These are phyloP conservation scores for Fusarium staphyleae DNA, from an alignment of 2,329 filamentous ascomycete species.

Conservation along the genomic window DNA sequence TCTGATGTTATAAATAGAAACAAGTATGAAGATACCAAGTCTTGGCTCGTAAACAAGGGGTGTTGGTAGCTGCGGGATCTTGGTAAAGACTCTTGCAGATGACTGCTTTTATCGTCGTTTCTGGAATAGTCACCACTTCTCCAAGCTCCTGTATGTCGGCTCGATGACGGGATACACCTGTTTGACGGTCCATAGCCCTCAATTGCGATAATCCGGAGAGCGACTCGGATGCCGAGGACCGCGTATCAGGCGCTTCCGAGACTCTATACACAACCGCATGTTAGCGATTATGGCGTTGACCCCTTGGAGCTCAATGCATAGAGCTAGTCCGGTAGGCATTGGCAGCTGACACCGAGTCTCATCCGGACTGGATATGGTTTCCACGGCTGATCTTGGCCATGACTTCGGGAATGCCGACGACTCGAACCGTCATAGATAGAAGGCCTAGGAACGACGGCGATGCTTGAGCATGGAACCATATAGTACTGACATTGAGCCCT, in stretches of 20 bases:
- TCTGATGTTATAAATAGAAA: not conserved
- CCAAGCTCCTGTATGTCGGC: too few relatives aligned
- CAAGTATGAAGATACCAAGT: not conserved
- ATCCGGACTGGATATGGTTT: not conserved
- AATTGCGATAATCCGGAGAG: conserved; percentile 10
- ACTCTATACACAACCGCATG: conserved; percentile 3
- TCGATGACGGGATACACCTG: too few relatives aligned
- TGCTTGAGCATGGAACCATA: conserved; percentile 3
- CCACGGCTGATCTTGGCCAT: not conserved
- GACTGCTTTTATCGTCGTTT: conserved; percentile 14
- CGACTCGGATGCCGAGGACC: conserved; percentile 35
- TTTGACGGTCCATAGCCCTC: not conserved
- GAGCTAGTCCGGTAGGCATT: not conserved
- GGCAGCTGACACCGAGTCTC: conserved; percentile 8
- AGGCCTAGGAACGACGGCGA: not conserved
- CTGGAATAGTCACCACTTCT: not conserved
- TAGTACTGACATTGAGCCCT: conserved; percentile 4
- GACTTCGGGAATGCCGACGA: not conserved
- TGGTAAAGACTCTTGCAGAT: not conserved
- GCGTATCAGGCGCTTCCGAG: conserved; percentile 18
- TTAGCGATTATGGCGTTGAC: conserved; percentile 2
- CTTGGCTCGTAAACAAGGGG: not conserved
- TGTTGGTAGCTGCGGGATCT: not conserved
- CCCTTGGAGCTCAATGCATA: not conserved
- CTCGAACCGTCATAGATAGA: not conserved